Conservation (phyloP, 1,284 basidiomycete species). For the Cystobasidiaceae sp. region DNA sequence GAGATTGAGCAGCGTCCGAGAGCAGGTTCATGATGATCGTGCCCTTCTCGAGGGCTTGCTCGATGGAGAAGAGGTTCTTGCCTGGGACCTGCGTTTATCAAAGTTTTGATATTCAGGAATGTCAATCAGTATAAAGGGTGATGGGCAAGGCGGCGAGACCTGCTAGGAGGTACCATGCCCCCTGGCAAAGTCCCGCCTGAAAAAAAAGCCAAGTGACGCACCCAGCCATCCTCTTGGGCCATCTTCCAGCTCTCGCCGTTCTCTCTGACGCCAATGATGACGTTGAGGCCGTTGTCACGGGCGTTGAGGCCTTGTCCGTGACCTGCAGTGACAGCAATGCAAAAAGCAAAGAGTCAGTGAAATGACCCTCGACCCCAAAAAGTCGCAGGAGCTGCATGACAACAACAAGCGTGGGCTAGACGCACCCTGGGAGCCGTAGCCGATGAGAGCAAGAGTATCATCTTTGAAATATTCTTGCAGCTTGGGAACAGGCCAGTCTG, state of each 20-base stretch:
- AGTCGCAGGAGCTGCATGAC: too few relatives aligned
- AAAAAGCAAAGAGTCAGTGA: too few relatives aligned
- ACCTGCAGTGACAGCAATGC: too few relatives aligned
- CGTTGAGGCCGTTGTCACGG: constrained; percentile 97
- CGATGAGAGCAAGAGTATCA: constrained; percentile 97
- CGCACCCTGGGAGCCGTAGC: constrained; percentile 82
- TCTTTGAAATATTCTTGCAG: constrained; percentile 99
- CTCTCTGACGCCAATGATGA: constrained; percentile 97
- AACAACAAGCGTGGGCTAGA: too few relatives aligned
- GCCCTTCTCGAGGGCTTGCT: constrained; percentile 91
- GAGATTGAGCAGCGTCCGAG: constrained; percentile 95
- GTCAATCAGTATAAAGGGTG: too few relatives aligned
- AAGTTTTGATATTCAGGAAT: too few relatives aligned
- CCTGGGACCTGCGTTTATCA: constrained; percentile 82
- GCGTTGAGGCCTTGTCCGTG: constrained; percentile 98
- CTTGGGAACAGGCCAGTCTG: constrained; percentile 95
- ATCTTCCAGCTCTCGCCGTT: constrained; percentile 95
- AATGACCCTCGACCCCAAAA: too few relatives aligned
- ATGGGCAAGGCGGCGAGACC: too few relatives aligned
- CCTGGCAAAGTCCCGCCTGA: neutral
- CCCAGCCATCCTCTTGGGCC: constrained; percentile 96
- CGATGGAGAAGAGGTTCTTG: constrained; percentile 96
- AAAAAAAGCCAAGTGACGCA: too few relatives aligned
- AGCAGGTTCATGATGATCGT: constrained; percentile 99
- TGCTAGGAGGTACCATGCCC: too few relatives aligned